These are phyloP conservation scores for Dipteronia dyeriana DNA, from an alignment of 345 rosid species.

Conservation along the genomic window DNA sequence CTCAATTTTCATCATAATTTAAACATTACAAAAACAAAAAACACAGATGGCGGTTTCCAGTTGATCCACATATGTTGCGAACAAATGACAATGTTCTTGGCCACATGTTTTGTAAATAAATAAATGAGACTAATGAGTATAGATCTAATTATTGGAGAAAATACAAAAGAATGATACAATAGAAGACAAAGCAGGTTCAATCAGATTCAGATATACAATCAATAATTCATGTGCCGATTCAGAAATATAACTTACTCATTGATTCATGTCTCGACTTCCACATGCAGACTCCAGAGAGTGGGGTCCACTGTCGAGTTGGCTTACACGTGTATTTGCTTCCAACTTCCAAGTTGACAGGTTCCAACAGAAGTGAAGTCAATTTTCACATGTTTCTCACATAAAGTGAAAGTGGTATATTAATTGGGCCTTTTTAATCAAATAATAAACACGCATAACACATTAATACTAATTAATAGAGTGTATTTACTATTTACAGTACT, in stretches of 20 bases:
- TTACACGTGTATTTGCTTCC: constrained; percentile 25
- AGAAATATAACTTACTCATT: too few relatives aligned
- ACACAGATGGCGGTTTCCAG: not conserved
- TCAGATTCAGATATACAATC: not conserved
- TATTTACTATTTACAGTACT: too few relatives aligned
- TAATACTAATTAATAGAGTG: too few relatives aligned
- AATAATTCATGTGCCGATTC: too few relatives aligned
- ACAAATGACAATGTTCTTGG: not conserved
- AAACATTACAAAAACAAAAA: not conserved
- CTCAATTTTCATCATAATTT: not conserved
- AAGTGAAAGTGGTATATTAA: not conserved
- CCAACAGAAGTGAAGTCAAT: not conserved
- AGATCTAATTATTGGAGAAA: constrained; percentile 18
- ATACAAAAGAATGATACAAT: not conserved
- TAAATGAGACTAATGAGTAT: not conserved
- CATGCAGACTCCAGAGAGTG: constrained; percentile 5
- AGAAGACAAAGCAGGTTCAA: not conserved
- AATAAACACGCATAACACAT: too few relatives aligned
- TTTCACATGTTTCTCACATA: not conserved
- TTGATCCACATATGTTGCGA: not conserved
- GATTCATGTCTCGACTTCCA: not conserved
- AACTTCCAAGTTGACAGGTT: too few relatives aligned
- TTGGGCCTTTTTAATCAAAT: not conserved
- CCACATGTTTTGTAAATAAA: constrained; percentile 24
- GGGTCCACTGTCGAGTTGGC: not conserved